These are phyloP conservation scores for Candida vaughaniae DNA, from an alignment of 805 yeast genomes.

Conservation along the genomic window DNA sequence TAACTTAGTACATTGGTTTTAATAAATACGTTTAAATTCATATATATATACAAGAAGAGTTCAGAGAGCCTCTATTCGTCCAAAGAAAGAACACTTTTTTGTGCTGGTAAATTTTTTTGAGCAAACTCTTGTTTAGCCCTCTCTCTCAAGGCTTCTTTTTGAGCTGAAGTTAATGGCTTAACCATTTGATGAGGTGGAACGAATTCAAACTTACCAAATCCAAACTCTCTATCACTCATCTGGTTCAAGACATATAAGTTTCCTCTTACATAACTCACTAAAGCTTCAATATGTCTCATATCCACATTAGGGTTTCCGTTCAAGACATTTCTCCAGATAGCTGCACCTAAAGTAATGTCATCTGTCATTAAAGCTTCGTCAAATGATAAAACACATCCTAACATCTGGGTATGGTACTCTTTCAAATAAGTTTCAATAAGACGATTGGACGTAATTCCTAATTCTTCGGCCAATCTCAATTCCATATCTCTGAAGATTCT, in stretches of 20 bases:
- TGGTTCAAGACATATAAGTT: conserved; percentile 85
- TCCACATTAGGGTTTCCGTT: conserved; percentile 82
- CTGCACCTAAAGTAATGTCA: conserved; percentile 74
- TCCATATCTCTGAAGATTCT: conserved; percentile 89
- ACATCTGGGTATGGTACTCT: conserved; percentile 84
- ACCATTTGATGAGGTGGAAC: conserved; percentile 81
- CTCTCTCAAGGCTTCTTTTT: conserved; percentile 53
- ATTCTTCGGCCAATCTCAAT: conserved; percentile 76
- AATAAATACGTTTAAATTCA: not conserved
- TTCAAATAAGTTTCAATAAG: conserved; percentile 83
- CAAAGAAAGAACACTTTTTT: conserved; percentile 43
- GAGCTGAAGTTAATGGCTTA: conserved; percentile 63
- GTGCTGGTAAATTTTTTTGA: conserved; percentile 57
- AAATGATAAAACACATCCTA: conserved; percentile 86
- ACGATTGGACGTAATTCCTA: conserved; percentile 78
- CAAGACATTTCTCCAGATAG: conserved; percentile 88
- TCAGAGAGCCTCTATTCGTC: conserved; percentile 30
- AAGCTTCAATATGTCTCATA: conserved; percentile 78
- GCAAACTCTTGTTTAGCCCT: conserved; percentile 55
- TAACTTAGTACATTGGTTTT: too few relatives aligned
- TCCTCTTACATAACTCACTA: conserved; percentile 86
- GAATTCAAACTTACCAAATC: conserved; percentile 83
- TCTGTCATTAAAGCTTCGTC: conserved; percentile 88
- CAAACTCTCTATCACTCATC: conserved; percentile 89
- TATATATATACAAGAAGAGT: not conserved